Conservation (phyloP, 495 filamentous ascomycete species). For the Melanomma pulvis-pyrius region DNA sequence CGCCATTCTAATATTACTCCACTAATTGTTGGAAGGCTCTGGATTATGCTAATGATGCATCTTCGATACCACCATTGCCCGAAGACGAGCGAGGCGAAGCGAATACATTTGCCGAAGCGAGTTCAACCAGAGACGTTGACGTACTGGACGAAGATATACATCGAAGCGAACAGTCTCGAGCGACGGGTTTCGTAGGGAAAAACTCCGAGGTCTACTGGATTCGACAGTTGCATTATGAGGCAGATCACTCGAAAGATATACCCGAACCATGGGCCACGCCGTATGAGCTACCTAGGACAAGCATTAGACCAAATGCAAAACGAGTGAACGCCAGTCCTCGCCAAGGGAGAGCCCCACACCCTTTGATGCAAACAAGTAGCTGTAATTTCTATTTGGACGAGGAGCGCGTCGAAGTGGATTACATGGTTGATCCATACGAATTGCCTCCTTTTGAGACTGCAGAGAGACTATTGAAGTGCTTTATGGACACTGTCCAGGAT, state of each 20-base stretch:
- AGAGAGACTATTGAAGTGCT: conserved; percentile 60
- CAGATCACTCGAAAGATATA: conserved; percentile 7
- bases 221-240: conserved; percentile 46
- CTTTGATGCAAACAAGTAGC: conserved; percentile 10
- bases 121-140: conserved; percentile 64
- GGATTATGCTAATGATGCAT: conserved; percentile 19
- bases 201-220: conserved; percentile 65
- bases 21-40: conserved; percentile 1
- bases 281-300: conserved; percentile 30
- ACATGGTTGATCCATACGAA: conserved; percentile 52
- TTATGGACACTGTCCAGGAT: conserved; percentile 60
- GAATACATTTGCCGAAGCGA: conserved; percentile 55
- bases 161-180: conserved; percentile 50
- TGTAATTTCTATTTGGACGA: conserved; percentile 60
- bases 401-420: conserved; percentile 47
- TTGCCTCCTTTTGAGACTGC: conserved; percentile 57
- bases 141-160: conserved; percentile 65
- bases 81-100: conserved; percentile 48
- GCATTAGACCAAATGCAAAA: conserved; percentile 8
- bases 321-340: conserved; percentile 39
- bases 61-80: conserved; percentile 23
- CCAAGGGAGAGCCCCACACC: conserved; percentile 16
- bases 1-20: neutral
- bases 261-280: neutral
- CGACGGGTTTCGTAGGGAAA: conserved; percentile 62